Evolutionary conservation across 2,329 filamentous ascomycete genomes (phyloP).

Genomic region (Ophiostoma sp.): DNA sequence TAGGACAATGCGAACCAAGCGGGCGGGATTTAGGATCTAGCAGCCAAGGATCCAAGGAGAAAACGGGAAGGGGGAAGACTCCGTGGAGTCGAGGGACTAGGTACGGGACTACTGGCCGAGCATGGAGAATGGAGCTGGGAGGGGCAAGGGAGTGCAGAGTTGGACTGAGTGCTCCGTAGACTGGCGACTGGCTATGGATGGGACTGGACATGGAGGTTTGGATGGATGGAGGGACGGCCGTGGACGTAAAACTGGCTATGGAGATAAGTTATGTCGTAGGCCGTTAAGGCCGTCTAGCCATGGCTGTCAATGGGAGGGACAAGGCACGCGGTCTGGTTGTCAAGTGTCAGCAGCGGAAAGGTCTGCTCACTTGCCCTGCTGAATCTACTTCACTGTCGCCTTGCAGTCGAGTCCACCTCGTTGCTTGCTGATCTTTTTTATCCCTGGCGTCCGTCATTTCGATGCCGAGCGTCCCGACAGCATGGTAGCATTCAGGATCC

Average conservation of each 20-base stretch:
- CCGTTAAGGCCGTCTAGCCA: neutral
- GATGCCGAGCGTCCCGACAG: neutral
- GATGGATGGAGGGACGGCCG: neutral
- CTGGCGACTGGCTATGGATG: neutral
- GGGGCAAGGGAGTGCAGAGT: neutral
- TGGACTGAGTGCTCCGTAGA: neutral
- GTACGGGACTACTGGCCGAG: neutral
- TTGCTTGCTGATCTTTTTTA: neutral
- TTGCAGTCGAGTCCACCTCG: neutral
- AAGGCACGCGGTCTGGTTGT: neutral
- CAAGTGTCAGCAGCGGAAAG: neutral
- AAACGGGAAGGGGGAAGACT: neutral
- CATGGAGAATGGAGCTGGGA: neutral
- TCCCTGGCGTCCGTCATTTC: neutral
- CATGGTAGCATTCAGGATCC: neutral
- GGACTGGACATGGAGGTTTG: no score
- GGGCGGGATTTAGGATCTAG: neutral
- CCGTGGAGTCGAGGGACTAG: neutral
- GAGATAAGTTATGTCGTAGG: neutral
- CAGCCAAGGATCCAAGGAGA: no score
- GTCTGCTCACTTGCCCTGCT: no score
- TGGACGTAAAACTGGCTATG: neutral
- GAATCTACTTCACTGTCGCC: no score
- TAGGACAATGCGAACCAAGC: neutral
- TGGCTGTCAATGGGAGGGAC: neutral